Percentiles rank a stretch among this genome's conserved stretches.
These are phyloP conservation scores for Corylus heterophylla DNA, from an alignment of 306 rosid species.

Conservation along the genomic window DNA sequence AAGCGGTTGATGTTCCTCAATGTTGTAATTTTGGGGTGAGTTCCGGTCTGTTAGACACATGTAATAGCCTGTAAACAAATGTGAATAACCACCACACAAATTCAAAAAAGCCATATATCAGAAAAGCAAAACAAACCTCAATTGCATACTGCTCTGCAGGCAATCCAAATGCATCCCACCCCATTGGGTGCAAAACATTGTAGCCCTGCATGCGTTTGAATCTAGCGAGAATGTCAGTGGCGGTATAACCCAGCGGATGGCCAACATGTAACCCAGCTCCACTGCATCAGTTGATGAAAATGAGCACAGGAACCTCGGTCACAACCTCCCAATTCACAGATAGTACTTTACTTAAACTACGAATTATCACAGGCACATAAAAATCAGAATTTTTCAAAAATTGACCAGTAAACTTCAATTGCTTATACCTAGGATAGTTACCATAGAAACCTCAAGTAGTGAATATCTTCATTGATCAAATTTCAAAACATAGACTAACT, in stretches of 20 bases:
- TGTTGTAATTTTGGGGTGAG: slow-evolving; percentile 91
- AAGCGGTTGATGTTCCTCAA: slow-evolving; percentile 76
- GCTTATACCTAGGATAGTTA: not conserved
- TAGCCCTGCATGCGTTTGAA: slow-evolving; percentile 86
- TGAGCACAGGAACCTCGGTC: slow-evolving; percentile 13
- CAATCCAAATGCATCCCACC: slow-evolving; percentile 98
- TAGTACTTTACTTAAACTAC: not conserved
- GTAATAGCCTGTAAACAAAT: slow-evolving; percentile 5
- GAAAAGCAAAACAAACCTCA: slow-evolving; percentile 54
- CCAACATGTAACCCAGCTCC: slow-evolving; percentile 98
- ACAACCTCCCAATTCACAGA: not conserved
- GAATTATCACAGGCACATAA: not conserved
- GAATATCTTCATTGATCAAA: not conserved
- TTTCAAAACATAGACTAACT: not conserved
- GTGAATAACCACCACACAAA: not conserved
- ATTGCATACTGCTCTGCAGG: slow-evolving; percentile 99
- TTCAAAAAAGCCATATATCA: not conserved
- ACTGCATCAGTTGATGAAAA: slow-evolving; percentile 42
- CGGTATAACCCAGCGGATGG: slow-evolving; percentile 95
- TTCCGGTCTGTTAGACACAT: slow-evolving; percentile 74
- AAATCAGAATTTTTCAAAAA: not conserved
- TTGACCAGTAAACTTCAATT: not conserved
- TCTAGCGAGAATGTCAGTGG: slow-evolving; percentile 90
- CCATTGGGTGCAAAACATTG: slow-evolving; percentile 97
- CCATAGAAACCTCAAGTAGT: not conserved